phyloP scores from a whole-genome alignment of 345 rosid genomes.

The Eutrema heterophyllum region DNA sequence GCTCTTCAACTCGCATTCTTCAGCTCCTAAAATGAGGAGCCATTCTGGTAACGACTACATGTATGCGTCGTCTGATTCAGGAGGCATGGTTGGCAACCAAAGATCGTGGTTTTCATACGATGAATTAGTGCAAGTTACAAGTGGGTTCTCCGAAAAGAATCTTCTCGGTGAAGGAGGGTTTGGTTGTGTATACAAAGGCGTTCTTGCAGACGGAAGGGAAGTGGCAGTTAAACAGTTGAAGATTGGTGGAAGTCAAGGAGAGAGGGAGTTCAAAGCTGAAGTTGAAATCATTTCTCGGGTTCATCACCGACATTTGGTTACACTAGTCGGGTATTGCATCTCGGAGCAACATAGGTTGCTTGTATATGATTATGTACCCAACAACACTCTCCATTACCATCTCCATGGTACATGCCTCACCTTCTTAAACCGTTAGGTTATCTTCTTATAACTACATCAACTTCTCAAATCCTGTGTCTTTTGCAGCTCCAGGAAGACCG shows the following conservation, averaged over 20 bases:
- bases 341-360: constrained; percentile 82
- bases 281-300: constrained; percentile 94
- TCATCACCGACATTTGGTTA: constrained; percentile 98
- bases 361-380: constrained; percentile 81
- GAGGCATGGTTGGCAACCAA: constrained; percentile 68
- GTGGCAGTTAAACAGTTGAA: constrained; percentile 95
- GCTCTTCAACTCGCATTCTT: constrained; percentile 54
- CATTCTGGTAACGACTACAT: constrained; percentile 51
- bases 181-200: constrained; percentile 95
- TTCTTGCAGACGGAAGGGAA: constrained; percentile 71
- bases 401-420: constrained; percentile 61
- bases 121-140: constrained; percentile 69
- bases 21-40: constrained; percentile 43
- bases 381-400: constrained; percentile 86
- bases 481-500: constrained; percentile 64
- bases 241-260: constrained; percentile 96
- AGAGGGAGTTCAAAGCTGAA: constrained; percentile 94
- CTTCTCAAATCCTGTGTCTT: neutral
- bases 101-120: constrained; percentile 87
- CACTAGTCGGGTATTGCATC: constrained; percentile 92
- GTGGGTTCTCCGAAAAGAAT: constrained; percentile 65
- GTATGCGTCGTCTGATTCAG: constrained; percentile 63
- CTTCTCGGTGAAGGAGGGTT: constrained; percentile 98
- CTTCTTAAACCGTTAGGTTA: neutral
- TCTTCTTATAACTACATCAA: neutral